Base-by-base conservation (phyloP, 2,329 filamentous ascomycete genomes). In the Ascocoryne sarcoides region DNA sequence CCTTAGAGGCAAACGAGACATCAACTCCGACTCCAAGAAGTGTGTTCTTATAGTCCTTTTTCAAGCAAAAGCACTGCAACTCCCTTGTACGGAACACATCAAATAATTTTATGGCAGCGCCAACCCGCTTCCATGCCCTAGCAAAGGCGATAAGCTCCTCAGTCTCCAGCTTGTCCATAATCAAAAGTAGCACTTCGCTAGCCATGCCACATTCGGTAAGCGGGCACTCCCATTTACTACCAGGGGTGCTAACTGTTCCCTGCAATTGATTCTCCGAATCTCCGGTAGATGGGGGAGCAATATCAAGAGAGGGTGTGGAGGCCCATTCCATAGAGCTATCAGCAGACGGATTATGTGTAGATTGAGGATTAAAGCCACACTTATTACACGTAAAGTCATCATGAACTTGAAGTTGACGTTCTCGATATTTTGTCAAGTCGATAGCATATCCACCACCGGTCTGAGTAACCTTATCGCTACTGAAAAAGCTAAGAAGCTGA, bases 401-500 rank as follows among this genome's bases (percentile, higher is more conserved):
- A 26, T 7, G 7, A 7, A 7, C 7, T 7, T 26, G 7, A 7
- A 7, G 7, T 26, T 26, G 23, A 7, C 23, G 7, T 26, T 26
- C 23, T 16, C 44, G 51, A 42, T 57, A 65, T 0, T 14, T 8
- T 0, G 32, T 39, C 3, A 68, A 52, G 10, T 59, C 33, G 10
- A 58, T 32, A 4, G 16, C 17, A 2, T 28, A 10, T 4, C 36
- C 37, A 7, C 54, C 56, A 30, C 60, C 19, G 0, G 51, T 45
- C 40, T 71, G 68, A 39, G 70, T 65, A 2, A 72, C 34, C 2
- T 40, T 58, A 1, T 68, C 64, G 45, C 68, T 71, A 21, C 59
- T 59, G 49, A 72, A 72, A 54, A 73, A 70, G 45, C 67, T 70
- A 2, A 72, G 54, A 16, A 72, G 43, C 52, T 71, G 68, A 18